phyloP scores from a whole-genome alignment of 768 basidiomycete genomes.

The Auriscalpium microsporum region DNA sequence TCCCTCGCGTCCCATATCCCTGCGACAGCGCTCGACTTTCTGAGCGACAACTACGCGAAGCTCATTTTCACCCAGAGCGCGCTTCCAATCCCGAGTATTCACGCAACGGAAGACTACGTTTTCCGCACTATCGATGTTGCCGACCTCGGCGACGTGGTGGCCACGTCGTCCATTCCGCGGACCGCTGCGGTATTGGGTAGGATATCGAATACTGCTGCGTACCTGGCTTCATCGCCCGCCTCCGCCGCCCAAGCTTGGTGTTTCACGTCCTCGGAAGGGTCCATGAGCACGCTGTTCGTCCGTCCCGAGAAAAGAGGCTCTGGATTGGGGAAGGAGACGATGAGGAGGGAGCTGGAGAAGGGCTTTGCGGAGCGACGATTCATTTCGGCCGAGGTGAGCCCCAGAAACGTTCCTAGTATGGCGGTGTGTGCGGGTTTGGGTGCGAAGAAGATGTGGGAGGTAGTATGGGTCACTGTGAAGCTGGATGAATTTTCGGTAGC shows the following conservation, averaged over 20 bases:
- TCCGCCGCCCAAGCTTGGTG: conserved; percentile 3
- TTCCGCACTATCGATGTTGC: not conserved
- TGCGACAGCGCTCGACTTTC: not conserved
- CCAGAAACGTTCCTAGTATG: not conserved
- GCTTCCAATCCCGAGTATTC: not conserved
- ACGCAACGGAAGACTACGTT: not conserved
- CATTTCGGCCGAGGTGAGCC: not conserved
- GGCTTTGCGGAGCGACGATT: not conserved
- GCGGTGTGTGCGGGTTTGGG: not conserved
- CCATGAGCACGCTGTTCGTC: conserved; percentile 6
- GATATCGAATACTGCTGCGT: conserved; percentile 1
- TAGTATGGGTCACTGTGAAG: not conserved
- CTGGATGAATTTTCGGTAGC: not conserved
- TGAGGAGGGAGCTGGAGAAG: conserved; percentile 5
- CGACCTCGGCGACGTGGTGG: not conserved
- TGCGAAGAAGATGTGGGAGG: not conserved
- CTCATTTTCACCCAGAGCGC: not conserved
- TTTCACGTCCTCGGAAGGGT: conserved; percentile 3
- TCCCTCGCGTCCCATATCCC: not conserved
- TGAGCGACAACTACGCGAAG: not conserved
- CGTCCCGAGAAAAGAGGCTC: conserved; percentile 1
- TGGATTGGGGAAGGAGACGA: conserved; percentile 2
- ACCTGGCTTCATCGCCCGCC: not conserved
- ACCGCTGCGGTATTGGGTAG: not conserved
- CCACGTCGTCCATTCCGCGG: not conserved